These are phyloP conservation scores for Cystobasidiaceae sp. DNA, from an alignment of 1,284 basidiomycete species.

Conservation along the genomic window DNA sequence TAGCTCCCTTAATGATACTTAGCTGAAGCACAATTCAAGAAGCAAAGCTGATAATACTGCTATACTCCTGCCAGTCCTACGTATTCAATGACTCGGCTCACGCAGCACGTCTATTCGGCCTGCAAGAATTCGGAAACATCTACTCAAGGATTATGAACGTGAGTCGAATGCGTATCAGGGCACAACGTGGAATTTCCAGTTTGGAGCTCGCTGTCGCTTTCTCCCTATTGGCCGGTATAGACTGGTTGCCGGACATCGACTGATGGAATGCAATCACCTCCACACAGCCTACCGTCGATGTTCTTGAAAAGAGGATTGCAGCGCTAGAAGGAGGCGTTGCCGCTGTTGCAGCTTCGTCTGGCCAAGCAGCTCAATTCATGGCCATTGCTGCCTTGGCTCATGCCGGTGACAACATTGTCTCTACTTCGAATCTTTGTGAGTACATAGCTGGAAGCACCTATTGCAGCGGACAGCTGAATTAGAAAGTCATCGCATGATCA, in stretches of 20 bases:
- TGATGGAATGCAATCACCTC: constrained; percentile 48
- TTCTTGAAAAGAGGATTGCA: constrained; percentile 78
- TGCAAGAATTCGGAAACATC: constrained; percentile 66
- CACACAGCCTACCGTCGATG: constrained; percentile 69
- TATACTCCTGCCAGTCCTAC: too few relatives aligned
- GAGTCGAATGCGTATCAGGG: not conserved
- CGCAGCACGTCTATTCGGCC: constrained; percentile 72
- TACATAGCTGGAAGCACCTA: not conserved
- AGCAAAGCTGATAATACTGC: too few relatives aligned
- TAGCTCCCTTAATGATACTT: not conserved
- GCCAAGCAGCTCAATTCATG: constrained; percentile 76
- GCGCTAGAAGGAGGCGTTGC: constrained; percentile 76
- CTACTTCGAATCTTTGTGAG: constrained; percentile 64
- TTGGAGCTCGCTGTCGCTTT: too few relatives aligned
- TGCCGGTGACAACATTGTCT: constrained; percentile 79
- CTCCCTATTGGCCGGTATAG: too few relatives aligned
- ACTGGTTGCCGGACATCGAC: constrained; percentile 56
- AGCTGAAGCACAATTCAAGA: not conserved
- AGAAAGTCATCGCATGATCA: too few relatives aligned
- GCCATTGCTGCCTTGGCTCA: constrained; percentile 53
- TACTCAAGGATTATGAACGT: constrained; percentile 52
- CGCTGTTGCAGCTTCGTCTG: constrained; percentile 71
- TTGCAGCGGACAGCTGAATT: not conserved
- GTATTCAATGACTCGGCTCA: constrained; percentile 79
- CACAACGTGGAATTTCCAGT: not conserved